Evolutionary conservation across 2,329 filamentous ascomycete species (phyloP).

Genomic region (Blumeria hordei): DNA sequence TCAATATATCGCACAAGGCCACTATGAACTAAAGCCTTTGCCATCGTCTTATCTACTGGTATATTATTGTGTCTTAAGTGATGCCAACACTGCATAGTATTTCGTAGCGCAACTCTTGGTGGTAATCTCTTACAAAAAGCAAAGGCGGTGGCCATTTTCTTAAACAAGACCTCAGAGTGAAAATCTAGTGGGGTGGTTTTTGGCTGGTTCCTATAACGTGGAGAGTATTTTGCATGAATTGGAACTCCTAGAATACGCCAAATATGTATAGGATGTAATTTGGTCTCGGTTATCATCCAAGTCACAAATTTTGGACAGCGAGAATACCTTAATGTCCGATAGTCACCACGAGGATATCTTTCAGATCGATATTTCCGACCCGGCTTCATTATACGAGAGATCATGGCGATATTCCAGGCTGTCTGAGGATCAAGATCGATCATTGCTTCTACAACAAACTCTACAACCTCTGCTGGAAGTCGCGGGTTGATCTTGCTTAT

Average conservation of each 20-base stretch:
- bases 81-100: slow-evolving; percentile 1
- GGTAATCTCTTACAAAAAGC: neutral
- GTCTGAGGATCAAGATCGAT: neutral
- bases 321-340: neutral
- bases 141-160: neutral
- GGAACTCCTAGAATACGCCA: slow-evolving; percentile 1
- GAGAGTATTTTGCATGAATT: neutral
- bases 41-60: neutral
- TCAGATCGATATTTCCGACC: neutral
- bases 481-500: neutral
- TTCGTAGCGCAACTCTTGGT: slow-evolving; percentile 1
- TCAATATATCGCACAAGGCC: slow-evolving; percentile 1
- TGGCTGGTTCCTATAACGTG: slow-evolving; percentile 1
- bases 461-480: neutral
- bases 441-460: neutral
- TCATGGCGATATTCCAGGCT: slow-evolving; percentile 1
- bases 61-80: neutral
- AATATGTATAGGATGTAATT: neutral
- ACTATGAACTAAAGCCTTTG: neutral
- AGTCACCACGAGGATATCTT: neutral
- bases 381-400: neutral
- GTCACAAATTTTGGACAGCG: neutral
- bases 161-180: neutral
- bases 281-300: slow-evolving; percentile 1
- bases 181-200: neutral